Conservation (phyloP, 768 basidiomycete genomes). For the Leccinum subgranulosum region DNA sequence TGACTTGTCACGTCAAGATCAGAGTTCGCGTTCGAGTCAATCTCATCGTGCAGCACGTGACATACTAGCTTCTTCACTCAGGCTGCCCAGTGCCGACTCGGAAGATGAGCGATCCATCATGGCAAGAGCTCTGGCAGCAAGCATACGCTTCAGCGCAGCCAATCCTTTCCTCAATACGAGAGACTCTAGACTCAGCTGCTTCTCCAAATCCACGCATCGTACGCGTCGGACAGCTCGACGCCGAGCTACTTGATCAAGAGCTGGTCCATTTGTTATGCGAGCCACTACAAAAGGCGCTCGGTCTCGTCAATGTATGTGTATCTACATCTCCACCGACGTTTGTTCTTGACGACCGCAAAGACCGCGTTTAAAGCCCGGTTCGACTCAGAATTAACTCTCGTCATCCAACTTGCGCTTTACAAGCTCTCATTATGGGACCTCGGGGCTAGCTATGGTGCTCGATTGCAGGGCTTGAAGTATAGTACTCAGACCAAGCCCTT, state of each 20-base stretch:
- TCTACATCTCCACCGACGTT: background rate
- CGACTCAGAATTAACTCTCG: constrained; percentile 70
- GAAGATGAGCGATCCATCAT: constrained; percentile 18
- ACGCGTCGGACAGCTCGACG: constrained; percentile 89
- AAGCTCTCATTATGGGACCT: constrained; percentile 80
- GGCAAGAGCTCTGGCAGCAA: constrained; percentile 48
- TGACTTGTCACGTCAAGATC: background rate
- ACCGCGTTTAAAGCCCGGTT: constrained; percentile 55
- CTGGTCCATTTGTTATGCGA: constrained; percentile 78
- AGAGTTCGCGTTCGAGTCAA: constrained; percentile 7
- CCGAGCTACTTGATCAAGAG: constrained; percentile 87
- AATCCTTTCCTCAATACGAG: constrained; percentile 45
- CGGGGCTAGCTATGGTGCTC: constrained; percentile 80
- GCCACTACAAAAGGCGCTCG: constrained; percentile 73
- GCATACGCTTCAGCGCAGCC: constrained; percentile 65
- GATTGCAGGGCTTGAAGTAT: constrained; percentile 76
- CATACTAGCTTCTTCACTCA: constrained; percentile 8
- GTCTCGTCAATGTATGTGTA: constrained; percentile 60
- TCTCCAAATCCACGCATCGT: constrained; percentile 47
- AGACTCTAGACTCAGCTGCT: constrained; percentile 32
- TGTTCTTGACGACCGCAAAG: constrained; percentile 36
- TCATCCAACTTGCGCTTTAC: constrained; percentile 72
- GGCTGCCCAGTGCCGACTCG: too few species aligned
- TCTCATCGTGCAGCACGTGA: constrained; percentile 13
- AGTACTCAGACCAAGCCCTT: constrained; percentile 17